These are phyloP conservation scores for Piedraia hortae DNA, from an alignment of 2,329 filamentous ascomycete genomes.

Conservation along the genomic window DNA sequence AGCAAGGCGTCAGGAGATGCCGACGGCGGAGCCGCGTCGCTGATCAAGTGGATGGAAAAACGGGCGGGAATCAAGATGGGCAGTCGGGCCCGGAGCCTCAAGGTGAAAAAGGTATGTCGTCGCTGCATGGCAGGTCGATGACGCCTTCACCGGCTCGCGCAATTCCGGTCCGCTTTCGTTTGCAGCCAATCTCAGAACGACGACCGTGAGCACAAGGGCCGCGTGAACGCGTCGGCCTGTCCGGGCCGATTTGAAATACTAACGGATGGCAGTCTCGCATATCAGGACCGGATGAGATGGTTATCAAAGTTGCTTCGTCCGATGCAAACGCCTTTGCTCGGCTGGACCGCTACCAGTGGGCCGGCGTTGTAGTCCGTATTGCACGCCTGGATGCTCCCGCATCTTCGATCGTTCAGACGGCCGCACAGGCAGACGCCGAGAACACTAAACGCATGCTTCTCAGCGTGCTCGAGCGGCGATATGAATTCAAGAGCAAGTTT, in stretches of 20 bases:
- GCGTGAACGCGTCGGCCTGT: constrained; percentile 4
- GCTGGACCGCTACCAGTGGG: constrained; percentile 17
- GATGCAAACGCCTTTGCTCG: constrained; percentile 13
- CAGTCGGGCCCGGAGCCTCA: constrained; percentile 9
- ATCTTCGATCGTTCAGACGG: constrained; percentile 7
- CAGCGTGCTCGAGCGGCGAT: constrained; percentile 45
- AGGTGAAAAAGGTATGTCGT: constrained; percentile 14
- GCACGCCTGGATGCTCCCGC: too few relatives aligned
- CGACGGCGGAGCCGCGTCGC: constrained; percentile 12
- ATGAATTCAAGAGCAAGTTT: constrained; percentile 42
- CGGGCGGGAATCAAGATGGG: constrained; percentile 12
- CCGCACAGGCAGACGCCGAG: constrained; percentile 19
- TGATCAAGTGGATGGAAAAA: constrained; percentile 17
- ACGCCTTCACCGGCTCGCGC: constrained; percentile 2
- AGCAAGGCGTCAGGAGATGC: constrained; percentile 12
- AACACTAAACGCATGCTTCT: constrained; percentile 35
- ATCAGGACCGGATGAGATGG: constrained; percentile 13
- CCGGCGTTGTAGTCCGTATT: constrained; percentile 14
- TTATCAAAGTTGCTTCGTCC: constrained; percentile 13
- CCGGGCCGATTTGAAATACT: constrained; percentile 4
- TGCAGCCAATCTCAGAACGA: constrained; percentile 9
- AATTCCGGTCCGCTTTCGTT: constrained; percentile 9
- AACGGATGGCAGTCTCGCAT: constrained; percentile 10
- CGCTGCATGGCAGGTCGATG: constrained; percentile 3
- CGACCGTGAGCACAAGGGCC: constrained; percentile 6